phyloP scores from a whole-genome alignment of 306 rosid genomes.

The Ormosia emarginata region DNA sequence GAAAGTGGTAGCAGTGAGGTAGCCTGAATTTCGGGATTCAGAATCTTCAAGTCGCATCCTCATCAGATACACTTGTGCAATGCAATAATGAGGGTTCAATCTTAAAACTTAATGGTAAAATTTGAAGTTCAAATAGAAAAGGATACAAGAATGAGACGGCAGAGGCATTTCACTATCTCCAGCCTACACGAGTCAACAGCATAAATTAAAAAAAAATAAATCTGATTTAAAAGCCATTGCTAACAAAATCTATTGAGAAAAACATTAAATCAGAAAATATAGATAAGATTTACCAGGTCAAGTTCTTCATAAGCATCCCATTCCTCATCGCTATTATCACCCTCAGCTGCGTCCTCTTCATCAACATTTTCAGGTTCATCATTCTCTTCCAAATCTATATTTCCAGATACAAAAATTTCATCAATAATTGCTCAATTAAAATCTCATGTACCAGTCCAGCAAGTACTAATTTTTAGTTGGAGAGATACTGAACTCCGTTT shows the following conservation, averaged over 20 bases:
- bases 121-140: slow-evolving; percentile 10
- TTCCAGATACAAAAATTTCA: slow-evolving; percentile 9
- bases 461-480: not conserved
- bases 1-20: not conserved
- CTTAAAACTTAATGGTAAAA: slow-evolving; percentile 1
- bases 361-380: slow-evolving; percentile 48
- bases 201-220: not conserved
- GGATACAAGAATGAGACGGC: slow-evolving; percentile 70
- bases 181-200: slow-evolving; percentile 45
- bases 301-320: slow-evolving; percentile 49
- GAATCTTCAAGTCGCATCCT: not conserved
- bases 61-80: not conserved
- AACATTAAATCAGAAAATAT: slow-evolving; percentile 5
- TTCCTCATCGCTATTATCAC: slow-evolving; percentile 59
- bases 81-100: slow-evolving; percentile 1
- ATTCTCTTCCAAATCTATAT: slow-evolving; percentile 37
- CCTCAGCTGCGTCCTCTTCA: slow-evolving; percentile 54
- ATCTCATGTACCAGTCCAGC: not conserved
- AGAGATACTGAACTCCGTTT: not conserved
- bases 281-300: slow-evolving; percentile 46
- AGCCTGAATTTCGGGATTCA: not conserved
- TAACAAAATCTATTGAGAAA: not conserved
- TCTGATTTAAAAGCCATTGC: not conserved
- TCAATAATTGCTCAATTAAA: slow-evolving; percentile 2
- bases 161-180: slow-evolving; percentile 57